Conservation (phyloP, 805 yeast species). For the Kluyveromyces dobzhanskii region DNA sequence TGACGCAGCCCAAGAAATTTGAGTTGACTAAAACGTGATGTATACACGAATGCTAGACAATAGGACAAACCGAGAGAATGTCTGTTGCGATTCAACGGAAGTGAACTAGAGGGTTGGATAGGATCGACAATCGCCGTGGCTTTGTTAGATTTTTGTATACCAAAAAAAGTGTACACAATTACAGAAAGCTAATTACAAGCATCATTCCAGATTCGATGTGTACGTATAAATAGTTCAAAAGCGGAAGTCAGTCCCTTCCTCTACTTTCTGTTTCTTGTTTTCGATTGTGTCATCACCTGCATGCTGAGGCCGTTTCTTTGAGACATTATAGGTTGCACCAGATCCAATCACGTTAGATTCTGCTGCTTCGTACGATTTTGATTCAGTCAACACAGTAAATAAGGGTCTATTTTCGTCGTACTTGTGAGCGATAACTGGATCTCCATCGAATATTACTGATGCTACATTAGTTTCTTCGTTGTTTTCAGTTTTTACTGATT, state of each 20-base stretch:
- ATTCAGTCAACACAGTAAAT: constrained; percentile 17
- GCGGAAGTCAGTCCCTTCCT: constrained; percentile 14
- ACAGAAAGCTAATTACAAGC: too few relatives aligned
- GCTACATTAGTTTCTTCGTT: neutral
- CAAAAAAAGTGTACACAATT: too few relatives aligned
- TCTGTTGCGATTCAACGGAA: too few relatives aligned
- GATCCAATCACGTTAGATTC: neutral
- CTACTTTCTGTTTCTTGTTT: constrained; percentile 4
- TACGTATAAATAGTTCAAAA: constrained; percentile 12
- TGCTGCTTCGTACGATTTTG: constrained; percentile 2
- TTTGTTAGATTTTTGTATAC: too few relatives aligned
- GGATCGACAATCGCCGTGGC: too few relatives aligned
- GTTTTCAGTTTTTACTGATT: neutral
- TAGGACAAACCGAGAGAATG: too few relatives aligned
- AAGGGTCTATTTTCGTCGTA: constrained; percentile 10
- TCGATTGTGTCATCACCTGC: neutral
- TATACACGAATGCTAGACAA: too few relatives aligned
- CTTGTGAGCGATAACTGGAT: neutral
- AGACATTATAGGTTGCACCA: constrained; percentile 5
- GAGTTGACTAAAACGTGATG: too few relatives aligned
- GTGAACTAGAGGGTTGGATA: too few relatives aligned
- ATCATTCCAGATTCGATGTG: too few relatives aligned
- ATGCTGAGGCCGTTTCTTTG: neutral
- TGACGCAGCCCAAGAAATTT: too few relatives aligned
- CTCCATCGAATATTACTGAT: neutral